phyloP scores from a whole-genome alignment of 225 moss, liverwort and hornwort species.

The Anthoceros angustus region DNA sequence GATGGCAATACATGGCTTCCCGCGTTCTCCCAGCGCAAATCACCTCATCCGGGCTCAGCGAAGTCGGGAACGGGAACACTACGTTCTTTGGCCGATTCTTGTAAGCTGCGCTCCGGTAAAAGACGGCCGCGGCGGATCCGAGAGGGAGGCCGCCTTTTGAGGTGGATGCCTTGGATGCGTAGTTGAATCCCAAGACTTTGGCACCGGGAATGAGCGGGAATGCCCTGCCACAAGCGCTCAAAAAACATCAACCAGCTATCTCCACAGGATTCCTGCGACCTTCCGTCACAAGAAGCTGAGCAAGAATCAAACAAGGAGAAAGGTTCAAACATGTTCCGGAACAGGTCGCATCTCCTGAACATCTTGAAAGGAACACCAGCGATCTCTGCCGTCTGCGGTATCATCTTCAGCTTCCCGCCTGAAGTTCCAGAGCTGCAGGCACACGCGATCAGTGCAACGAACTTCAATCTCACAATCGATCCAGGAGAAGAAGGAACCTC shows the following conservation, averaged over 20 bases:
- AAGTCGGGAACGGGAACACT: background rate
- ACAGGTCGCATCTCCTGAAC: background rate
- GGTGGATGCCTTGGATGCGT: constrained; percentile 16
- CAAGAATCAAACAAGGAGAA: background rate
- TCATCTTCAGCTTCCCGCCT: constrained; percentile 42
- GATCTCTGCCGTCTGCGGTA: constrained; percentile 33
- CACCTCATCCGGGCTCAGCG: background rate
- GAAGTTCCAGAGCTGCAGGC: constrained; percentile 69
- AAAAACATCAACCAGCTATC: background rate
- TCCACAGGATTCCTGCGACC: background rate
- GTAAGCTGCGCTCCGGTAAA: constrained; percentile 14
- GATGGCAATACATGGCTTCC: background rate
- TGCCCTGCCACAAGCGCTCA: background rate
- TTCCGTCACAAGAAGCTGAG: background rate
- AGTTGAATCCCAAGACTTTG: constrained; percentile 9
- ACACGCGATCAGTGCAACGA: background rate
- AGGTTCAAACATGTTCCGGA: background rate
- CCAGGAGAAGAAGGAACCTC: constrained; percentile 1
- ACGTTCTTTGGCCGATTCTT: background rate
- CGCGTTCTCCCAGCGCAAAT: background rate
- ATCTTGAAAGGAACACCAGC: background rate
- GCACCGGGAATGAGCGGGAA: background rate
- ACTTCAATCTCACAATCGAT: background rate
- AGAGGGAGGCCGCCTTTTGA: constrained; percentile 19
- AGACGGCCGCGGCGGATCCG: constrained; percentile 16